Evolutionary conservation across 768 basidiomycete genomes (phyloP), one percentile per base, ranked within the genome.

Genomic region (Naganishia antarctica): DNA sequence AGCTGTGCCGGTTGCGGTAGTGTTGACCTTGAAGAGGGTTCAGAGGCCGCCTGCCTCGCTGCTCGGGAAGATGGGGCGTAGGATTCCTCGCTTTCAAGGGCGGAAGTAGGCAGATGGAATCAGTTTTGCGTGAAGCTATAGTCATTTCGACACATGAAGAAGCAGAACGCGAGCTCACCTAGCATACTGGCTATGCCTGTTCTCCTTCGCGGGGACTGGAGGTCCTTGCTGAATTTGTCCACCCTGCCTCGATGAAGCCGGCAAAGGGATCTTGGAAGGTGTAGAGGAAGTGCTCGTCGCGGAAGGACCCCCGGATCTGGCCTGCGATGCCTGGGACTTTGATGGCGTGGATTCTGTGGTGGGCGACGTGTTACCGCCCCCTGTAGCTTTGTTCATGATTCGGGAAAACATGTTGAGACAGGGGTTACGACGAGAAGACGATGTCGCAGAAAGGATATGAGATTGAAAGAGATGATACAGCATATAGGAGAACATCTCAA

Each of bases 261-360:
- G 68, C 4, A 75, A 60, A 9, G 76, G 76, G 61, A 77, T 77
- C 63, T 74, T 74, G 48, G 74, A 73, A 13, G 76, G 73, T 29
- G 71, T 68, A 9, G 70, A 37, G 12, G 53, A 49, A 29, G 7
- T n/a, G 45, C 8, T 49, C 28, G 25, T 37, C 23, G 32, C 23
- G 34, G 53, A 65, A 23, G 66, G 68, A 40, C 63, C 66, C 15
- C 66, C 41, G 31, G 69, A 29, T 37, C 49, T 51, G 62, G 49
- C n/a, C 15, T 48, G 44, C 3, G 71, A 66, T 61, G 72, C 70
- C 25, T 70, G 60, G 1, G 73, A 70, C n/a, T 69, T 69, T 0
- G 70, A 53, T 13, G 74, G 72, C n/a, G 70, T 68, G 40, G 70
- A 61, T 44, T 51, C 49, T n/a, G 40, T 31, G 4, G 47, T 31